Evolutionary conservation across 2,329 filamentous ascomycete genomes (phyloP), one percentile per base, ranked within the genome.

Genomic region (Macrophomina tecta): DNA sequence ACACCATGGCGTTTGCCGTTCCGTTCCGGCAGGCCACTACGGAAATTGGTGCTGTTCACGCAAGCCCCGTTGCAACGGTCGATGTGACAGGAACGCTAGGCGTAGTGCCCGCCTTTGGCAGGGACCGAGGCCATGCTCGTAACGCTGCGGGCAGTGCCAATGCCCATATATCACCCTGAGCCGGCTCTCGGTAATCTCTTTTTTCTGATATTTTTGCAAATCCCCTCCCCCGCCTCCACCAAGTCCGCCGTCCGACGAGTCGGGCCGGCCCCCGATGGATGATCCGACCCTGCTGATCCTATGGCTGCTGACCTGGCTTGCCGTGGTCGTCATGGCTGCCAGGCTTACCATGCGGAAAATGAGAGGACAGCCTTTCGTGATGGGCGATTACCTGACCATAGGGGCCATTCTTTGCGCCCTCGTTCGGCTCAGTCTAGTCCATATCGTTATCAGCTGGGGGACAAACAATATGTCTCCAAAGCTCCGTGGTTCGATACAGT

Each of bases 271-370:
- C 46, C 58, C 58, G 42, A 62, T 62, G 58, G 30, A 62, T 11
- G 58, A 62, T 49, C 58, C 58, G 14, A 62, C 58, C n/a, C 45
- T 62, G 45, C 16, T 62, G 58, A 49, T 62, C 58, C 6, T 62
- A 38, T 62, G 58, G 58, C 58, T 62, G 30, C 42, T 62, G 1
- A 62, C 30, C 58, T 62, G 58, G 45, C 14, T 62, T 2, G 58
- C 58, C 45, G 32, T 62, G 6, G 45, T 40, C 42, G 32, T 62
- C 45, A 62, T 62, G 58, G 42, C 18, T 4, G n/a, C 32, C 9
- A 36, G 58, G 9, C 45, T 62, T 7, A 12, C 36, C 30, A 23
- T 62, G 58, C 58, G 58, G 2, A 62, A 62, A 4, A 9, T 49
- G 3, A 4, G 58, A 38, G 14, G 45, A 5, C 58, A 62, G n/a